phyloP scores from a whole-genome alignment of 176 grass and related monocot genomes.

The Pontederia crassipes region DNA sequence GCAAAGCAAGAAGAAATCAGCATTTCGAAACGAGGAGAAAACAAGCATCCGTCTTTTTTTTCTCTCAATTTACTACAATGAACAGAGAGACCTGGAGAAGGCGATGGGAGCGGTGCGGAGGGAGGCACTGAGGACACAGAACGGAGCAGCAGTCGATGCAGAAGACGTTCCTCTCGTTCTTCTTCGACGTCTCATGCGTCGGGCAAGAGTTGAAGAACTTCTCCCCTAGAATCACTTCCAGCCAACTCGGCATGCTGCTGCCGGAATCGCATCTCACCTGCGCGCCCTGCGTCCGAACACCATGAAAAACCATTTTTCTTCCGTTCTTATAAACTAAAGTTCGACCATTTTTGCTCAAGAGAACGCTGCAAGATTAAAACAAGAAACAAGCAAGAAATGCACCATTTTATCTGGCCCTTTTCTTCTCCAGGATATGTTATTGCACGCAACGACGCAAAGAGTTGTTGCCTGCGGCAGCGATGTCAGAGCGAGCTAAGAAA shows the following conservation, averaged over 20 bases:
- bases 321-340: too few relatives aligned
- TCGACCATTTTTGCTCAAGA: too few relatives aligned
- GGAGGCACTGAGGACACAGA: constrained; percentile 9
- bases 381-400: too few relatives aligned
- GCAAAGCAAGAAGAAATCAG: background rate
- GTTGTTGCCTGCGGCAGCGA: too few relatives aligned
- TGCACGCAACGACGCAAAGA: too few relatives aligned
- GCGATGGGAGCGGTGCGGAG: constrained; percentile 8
- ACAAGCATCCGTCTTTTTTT: background rate
- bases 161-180: constrained; percentile 11
- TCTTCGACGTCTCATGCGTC: background rate
- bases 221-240: background rate
- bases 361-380: too few relatives aligned
- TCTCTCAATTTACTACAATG: background rate
- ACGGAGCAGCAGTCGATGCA: constrained; percentile 14
- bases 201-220: background rate
- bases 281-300: too few relatives aligned
- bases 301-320: too few relatives aligned
- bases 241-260: background rate
- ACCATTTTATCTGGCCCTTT: too few relatives aligned
- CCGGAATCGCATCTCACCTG: too few relatives aligned
- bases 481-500: too few relatives aligned
- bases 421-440: too few relatives aligned
- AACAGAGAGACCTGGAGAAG: background rate
- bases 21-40: background rate